Percentiles rank a stretch among this genome's conserved stretches.
Conservation (phyloP, 2,329 filamentous ascomycete genomes). For the Aspergillus sp. region DNA sequence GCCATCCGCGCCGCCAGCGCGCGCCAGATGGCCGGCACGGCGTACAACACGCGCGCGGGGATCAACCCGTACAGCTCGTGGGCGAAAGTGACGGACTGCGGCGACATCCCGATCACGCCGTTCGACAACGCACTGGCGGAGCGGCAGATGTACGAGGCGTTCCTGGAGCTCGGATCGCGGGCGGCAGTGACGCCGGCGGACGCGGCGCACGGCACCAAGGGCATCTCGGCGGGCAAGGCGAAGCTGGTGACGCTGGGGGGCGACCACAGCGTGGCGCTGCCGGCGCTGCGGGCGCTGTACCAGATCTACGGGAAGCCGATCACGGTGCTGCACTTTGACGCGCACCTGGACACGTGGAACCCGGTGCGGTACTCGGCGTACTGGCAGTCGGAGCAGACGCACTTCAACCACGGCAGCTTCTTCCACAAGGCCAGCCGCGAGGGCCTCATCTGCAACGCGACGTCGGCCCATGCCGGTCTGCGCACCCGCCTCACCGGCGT, state of each 20-base stretch:
- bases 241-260: conserved; percentile 69
- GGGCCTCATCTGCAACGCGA: conserved; percentile 70
- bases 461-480: conserved; percentile 77
- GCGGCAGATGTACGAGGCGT: conserved; percentile 79
- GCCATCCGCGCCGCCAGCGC: conserved; percentile 82
- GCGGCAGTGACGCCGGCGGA: conserved; percentile 32
- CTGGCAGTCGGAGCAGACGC: conserved; percentile 68
- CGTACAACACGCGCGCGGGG: conserved; percentile 76
- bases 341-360: conserved; percentile 82
- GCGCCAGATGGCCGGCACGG: conserved; percentile 74
- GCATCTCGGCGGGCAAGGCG: conserved; percentile 36
- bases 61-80: conserved; percentile 82
- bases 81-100: conserved; percentile 81
- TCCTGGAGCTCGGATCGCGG: conserved; percentile 62
- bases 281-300: conserved; percentile 65
- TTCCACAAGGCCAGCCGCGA: conserved; percentile 86
- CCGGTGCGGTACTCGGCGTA: conserved; percentile 72
- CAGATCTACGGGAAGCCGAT: conserved; percentile 61
- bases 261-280: conserved; percentile 69
- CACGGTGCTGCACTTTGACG: conserved; percentile 73
- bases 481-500: conserved; percentile 70
- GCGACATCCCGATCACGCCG: conserved; percentile 82
- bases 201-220: conserved; percentile 25
- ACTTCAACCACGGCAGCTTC: conserved; percentile 87
- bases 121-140: conserved; percentile 82